Base-by-base conservation (phyloP, 768 basidiomycete species). In the Xanthoconium purpureum region DNA sequence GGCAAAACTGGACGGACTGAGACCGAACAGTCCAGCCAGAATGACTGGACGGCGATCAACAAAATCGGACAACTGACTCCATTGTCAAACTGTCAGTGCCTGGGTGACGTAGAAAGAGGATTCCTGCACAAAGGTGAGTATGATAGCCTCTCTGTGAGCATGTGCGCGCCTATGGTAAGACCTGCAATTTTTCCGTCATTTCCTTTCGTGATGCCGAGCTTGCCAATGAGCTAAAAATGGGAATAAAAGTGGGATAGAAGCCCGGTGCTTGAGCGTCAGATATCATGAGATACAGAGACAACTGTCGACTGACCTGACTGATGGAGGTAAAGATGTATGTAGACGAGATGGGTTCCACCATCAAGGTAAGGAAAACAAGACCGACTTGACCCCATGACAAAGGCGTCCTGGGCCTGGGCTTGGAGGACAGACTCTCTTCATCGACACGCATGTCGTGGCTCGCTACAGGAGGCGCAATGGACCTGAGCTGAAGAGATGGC, bases 131-230 rank as follows among this genome's bases (percentile, higher is more conserved):
- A 45, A 47, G 44, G 30, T 61, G 24, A 50, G 40, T 17, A 39
- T 20, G 4, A 20, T 3, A n/a, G 1, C 7, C 36, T 43, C 6
- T 18, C 7, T 13, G 28, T 33, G 43, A 35, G 35, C 30, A 18
- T 52, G 57, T 57, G 35, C 0, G 58, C 55, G 58, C 84, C 72
- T 56, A 86, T 82, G 44, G 71, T 66, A 35, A 87, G 62, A 32
- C 84, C 85, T 30, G 83, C 84, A 64, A 85, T 81, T 71, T 83
- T 84, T 48, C 76, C 74, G 44, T 82, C 78, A 55, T 88, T 83
- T 20, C 85, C 85, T 20, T 80, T 80, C 6, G 83, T 85, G 32
- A 88, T 74, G 38, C 79, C 83, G n/a, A 86, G 73, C 59, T 84
- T 84, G 29, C 79, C 74, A 33, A 88, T 77, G 24, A 87, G n/a